A percentile compares a stretch with the other conserved stretches of the same genome.
Evolutionary conservation across 805 yeast genomes (phyloP).

Genomic region (Candida jianshihensis): DNA sequence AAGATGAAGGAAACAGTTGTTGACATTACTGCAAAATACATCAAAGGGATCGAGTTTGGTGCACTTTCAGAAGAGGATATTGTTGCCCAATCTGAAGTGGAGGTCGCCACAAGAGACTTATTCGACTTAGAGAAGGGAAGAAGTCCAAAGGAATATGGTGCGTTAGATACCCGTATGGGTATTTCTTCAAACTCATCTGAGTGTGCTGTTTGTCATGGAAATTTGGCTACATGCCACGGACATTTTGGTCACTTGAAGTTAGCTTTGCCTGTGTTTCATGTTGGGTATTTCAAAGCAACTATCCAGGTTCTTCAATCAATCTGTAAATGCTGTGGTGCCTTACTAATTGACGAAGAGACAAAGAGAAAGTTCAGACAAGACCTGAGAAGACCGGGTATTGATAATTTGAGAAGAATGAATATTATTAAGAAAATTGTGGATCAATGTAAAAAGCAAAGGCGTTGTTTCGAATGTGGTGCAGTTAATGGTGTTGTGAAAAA

Average conservation of each 20-base stretch:
- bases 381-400: constrained; percentile 79
- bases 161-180: constrained; percentile 91
- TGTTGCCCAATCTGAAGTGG: constrained; percentile 90
- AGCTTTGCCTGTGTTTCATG: constrained; percentile 94
- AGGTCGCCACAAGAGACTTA: constrained; percentile 83
- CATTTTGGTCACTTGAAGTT: constrained; percentile 94
- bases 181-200: constrained; percentile 79
- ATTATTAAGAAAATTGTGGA: constrained; percentile 75
- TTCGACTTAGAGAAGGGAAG: constrained; percentile 89
- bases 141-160: constrained; percentile 76
- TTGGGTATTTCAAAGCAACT: constrained; percentile 91
- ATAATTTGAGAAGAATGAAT: constrained; percentile 88
- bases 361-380: constrained; percentile 70
- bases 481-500: constrained; percentile 95
- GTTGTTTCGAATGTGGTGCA: constrained; percentile 82
- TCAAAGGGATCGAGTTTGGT: constrained; percentile 85
- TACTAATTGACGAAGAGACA: constrained; percentile 66
- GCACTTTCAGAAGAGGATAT: constrained; percentile 91
- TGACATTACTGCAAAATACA: constrained; percentile 84
- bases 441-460: constrained; percentile 91
- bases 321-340: constrained; percentile 81
- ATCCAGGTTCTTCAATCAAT: constrained; percentile 83
- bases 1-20: constrained; percentile 34
- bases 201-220: constrained; percentile 89
- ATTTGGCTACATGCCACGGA: constrained; percentile 92